These are phyloP conservation scores for Agrocybe chaxingu DNA, from an alignment of 768 basidiomycete genomes.

Conservation along the genomic window DNA sequence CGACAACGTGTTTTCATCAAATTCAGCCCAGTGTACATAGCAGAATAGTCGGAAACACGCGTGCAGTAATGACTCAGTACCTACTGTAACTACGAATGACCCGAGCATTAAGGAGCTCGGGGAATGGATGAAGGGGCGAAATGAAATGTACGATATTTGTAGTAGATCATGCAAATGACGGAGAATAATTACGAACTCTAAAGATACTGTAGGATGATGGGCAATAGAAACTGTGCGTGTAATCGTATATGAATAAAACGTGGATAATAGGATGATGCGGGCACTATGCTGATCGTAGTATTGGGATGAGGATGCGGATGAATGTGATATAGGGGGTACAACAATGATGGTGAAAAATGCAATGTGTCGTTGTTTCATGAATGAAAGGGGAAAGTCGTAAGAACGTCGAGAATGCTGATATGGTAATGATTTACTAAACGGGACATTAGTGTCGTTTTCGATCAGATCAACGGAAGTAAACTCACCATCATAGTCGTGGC, in stretches of 20 bases:
- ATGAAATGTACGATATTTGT: not conserved
- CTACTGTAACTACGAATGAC: not conserved
- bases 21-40: too few species aligned
- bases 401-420: not conserved
- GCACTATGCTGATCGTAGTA: not conserved
- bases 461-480: not conserved
- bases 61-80: too few species aligned
- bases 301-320: slow-evolving; percentile 1
- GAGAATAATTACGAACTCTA: too few species aligned
- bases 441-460: not conserved
- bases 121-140: not conserved
- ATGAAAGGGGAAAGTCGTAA: not conserved
- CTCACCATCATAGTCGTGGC: slow-evolving; percentile 12
- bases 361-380: slow-evolving; percentile 3
- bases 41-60: too few species aligned
- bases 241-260: not conserved
- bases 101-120: not conserved
- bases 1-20: too few species aligned
- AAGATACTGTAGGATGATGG: too few species aligned
- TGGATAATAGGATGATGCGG: not conserved
- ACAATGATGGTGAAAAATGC: not conserved
- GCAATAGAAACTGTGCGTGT: not conserved
- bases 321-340: not conserved
- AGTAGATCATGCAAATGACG: not conserved
- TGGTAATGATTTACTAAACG: not conserved